A percentile compares a stretch with the other conserved stretches of the same genome.
Conservation (phyloP, 495 filamentous ascomycete genomes). For the Articulospora tetracladia region DNA sequence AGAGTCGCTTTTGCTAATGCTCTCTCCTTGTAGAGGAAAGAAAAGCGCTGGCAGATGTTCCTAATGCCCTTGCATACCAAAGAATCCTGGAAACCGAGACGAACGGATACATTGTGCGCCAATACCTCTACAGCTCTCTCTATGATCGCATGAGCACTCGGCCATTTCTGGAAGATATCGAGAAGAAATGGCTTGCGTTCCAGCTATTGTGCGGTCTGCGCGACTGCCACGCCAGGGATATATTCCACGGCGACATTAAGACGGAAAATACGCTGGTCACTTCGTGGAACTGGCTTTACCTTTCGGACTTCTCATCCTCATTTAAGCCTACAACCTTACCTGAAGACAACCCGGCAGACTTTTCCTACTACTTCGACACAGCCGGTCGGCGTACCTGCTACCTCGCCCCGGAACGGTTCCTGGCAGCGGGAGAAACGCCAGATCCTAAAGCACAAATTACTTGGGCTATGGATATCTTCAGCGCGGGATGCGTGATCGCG, state of each 20-base stretch:
- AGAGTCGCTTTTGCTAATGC: neutral
- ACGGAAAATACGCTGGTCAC: constrained; percentile 95
- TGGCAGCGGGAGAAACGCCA: constrained; percentile 59
- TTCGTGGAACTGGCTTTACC: constrained; percentile 99
- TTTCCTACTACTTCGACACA: constrained; percentile 95
- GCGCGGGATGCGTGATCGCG: constrained; percentile 93
- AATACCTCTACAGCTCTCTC: constrained; percentile 92
- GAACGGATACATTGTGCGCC: constrained; percentile 91
- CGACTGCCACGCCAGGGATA: constrained; percentile 85
- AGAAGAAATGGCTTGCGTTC: constrained; percentile 98
- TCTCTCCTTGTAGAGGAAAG: constrained; percentile 61
- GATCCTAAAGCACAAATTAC: constrained; percentile 60
- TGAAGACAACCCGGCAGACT: constrained; percentile 95
- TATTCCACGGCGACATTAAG: constrained; percentile 98
- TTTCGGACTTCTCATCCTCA: constrained; percentile 90
- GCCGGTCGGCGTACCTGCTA: constrained; percentile 94
- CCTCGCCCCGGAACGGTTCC: constrained; percentile 88
- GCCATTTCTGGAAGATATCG: constrained; percentile 95
- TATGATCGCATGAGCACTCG: constrained; percentile 96
- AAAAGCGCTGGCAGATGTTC: constrained; percentile 71
- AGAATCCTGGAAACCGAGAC: constrained; percentile 84
- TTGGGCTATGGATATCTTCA: constrained; percentile 99
- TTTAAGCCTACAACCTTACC: constrained; percentile 96
- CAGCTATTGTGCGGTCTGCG: constrained; percentile 90
- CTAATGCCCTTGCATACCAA: constrained; percentile 89